A percentile compares a stretch with the other conserved stretches of the same genome.
phyloP scores from a whole-genome alignment of 257 asterid species.

The Paraleonurus japonicus region DNA sequence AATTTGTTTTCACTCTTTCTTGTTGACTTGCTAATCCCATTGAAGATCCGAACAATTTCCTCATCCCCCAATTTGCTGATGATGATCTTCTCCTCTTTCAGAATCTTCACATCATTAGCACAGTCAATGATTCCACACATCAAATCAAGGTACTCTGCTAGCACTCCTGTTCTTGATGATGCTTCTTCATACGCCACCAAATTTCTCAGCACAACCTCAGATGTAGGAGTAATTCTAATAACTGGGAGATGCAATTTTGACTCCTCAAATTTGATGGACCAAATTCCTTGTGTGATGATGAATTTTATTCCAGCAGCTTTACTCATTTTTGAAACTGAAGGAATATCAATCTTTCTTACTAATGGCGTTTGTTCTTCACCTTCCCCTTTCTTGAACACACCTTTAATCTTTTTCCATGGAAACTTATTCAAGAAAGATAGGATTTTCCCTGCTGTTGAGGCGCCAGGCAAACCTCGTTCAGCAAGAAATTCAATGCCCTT shows the following conservation, averaged over 20 bases:
- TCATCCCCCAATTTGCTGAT: conserved; percentile 34
- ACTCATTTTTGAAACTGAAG: conserved; percentile 34
- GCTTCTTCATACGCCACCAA: conserved; percentile 56
- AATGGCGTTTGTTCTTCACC: neutral
- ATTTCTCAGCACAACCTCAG: conserved; percentile 49
- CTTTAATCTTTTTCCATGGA: conserved; percentile 18
- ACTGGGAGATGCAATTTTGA: conserved; percentile 39
- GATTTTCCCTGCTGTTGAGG: conserved; percentile 3
- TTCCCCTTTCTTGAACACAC: neutral
- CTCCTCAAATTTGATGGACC: conserved; percentile 30
- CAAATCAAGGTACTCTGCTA: conserved; percentile 49
- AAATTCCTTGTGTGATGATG: conserved; percentile 30
- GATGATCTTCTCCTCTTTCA: conserved; percentile 38
- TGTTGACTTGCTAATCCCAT: conserved; percentile 39
- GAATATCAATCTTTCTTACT: conserved; percentile 34
- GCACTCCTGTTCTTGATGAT: conserved; percentile 29
- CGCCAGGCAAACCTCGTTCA: conserved; percentile 19
- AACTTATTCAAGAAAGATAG: conserved; percentile 14
- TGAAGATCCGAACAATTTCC: conserved; percentile 41
- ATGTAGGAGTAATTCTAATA: conserved; percentile 33
- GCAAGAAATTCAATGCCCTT: neutral
- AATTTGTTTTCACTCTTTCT: neutral
- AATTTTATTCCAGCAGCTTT: conserved; percentile 28
- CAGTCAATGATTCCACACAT: conserved; percentile 53
- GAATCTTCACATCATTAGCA: conserved; percentile 39